Evolutionary conservation across 2,329 filamentous ascomycete species (phyloP), one percentile per base, ranked within the genome.

Genomic region (Xenoacremonium recifei): DNA sequence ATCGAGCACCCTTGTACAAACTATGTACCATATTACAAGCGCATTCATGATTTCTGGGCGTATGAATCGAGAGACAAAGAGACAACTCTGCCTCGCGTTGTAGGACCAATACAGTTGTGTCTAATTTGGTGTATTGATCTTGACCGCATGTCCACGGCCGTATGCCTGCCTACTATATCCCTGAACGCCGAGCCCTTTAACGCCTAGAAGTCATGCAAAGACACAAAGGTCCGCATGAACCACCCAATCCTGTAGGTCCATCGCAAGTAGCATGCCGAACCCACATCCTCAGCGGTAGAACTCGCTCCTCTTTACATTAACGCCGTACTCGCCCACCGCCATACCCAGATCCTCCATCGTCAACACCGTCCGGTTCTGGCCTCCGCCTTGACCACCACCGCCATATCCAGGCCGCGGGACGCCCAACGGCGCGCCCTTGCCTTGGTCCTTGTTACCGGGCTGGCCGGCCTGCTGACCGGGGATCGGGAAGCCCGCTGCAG

Each of bases 271-370:
- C n/a, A n/a, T n/a, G n/a, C n/a, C n/a, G n/a, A n/a, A n/a, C n/a
- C n/a, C n/a, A n/a, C n/a, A n/a, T n/a, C n/a, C 16, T 59, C 55
- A 96, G 58, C 91, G 79, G 66, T 99, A 99, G 63, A 97, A 99
- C 71, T 99, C 93, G 61, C 92, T 91, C 51, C 93, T 79, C 80
- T 96, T 97, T 39, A 97, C 87, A 63, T 96, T 99, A 39, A 99
- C 90, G 2, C 93, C 93, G 63, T 97, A 99, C 73, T 99, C 93
- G 21, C 88, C 88, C 21, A 97, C 92, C 1, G 93, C 93, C 90
- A 97, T 97, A 13, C 93, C 93, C 57, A 99, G 67, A 65, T 99
- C 93, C 69, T 99, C 93, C 93, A 99, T 97, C 1, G 93, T 97
- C 48, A 99, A 75, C 41, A 99, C 92, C 15, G 93, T 96, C 50